Base-by-base conservation (phyloP, 441 rosid genomes). In the Pelargonium fulgidum region DNA sequence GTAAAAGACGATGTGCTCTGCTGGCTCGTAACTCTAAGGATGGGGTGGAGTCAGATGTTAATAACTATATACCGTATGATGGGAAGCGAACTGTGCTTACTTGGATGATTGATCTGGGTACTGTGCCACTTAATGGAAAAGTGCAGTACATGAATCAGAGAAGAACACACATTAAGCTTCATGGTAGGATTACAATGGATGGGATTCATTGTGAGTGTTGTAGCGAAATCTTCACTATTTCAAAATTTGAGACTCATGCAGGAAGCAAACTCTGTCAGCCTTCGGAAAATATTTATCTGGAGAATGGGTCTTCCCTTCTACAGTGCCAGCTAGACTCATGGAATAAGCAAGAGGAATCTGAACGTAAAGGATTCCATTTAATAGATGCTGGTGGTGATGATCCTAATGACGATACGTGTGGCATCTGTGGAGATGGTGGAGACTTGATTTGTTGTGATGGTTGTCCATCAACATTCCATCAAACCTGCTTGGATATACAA, bases 351-450 rank as follows among this genome's bases (percentile, higher is more conserved):
- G 86, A 84, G 10, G 85, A 83, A 70, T 68, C 84, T 66, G 77
- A 63, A 64, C 73, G 22, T 62, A 85, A 84, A 70, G 89, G 89
- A 59, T 84, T 82, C 74, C 88, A 89, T 81, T 76, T 79, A 67
- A 83, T 95, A 68, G 88, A 92, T 73, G 79, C 82, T 74, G 76
- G 68, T 71, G 84, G 85, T 54, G 92, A 86, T 52, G 99, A 94
- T 77, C 97, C 90, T 64, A 94, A 87, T 70, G 99, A 94, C 74
- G 98, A 94, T 79, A 87, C 99, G 8, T 94, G 98, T 84, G 98
- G 89, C 68, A 82, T 90, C 58, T 94, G 99, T 82, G 99, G 98
- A 59, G 99, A 94, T 85, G 99, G 99, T 63, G 99, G 99, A 75
- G 85, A 85, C 70, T 83, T 94, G 81, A 82, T 87, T 71, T 94